Conservation (phyloP, 1,139 yeast species). For the Candida frijolesensis region DNA sequence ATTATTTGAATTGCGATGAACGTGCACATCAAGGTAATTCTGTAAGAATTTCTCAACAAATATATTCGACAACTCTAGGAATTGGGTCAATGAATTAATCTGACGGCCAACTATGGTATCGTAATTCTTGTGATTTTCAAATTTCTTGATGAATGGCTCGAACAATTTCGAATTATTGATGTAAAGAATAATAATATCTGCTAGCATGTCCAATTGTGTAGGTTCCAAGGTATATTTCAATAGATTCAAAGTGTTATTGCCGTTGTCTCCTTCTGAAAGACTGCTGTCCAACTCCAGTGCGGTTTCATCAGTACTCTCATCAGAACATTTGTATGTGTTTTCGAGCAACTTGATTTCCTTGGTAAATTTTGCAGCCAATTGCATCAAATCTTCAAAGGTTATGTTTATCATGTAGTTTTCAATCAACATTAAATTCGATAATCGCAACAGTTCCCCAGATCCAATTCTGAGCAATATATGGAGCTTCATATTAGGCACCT, state of each 20-base stretch:
- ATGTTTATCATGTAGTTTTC: slow-evolving; percentile 54
- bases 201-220: slow-evolving; percentile 38
- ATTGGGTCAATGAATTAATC: slow-evolving; percentile 39
- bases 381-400: slow-evolving; percentile 38
- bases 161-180: slow-evolving; percentile 54
- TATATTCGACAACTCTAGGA: slow-evolving; percentile 31
- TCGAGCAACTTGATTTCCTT: slow-evolving; percentile 41
- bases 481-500: slow-evolving; percentile 24
- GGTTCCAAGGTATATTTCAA: slow-evolving; percentile 29
- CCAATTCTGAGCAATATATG: slow-evolving; percentile 45
- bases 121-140: slow-evolving; percentile 32
- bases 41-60: slow-evolving; percentile 19
- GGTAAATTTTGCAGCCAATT: slow-evolving; percentile 43
- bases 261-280: not conserved
- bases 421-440: slow-evolving; percentile 53
- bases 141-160: slow-evolving; percentile 51
- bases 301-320: not conserved
- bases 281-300: not conserved
- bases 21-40: slow-evolving; percentile 9
- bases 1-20: not conserved
- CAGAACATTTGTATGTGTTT: slow-evolving; percentile 2
- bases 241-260: not conserved
- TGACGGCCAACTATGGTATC: slow-evolving; percentile 32
- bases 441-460: slow-evolving; percentile 49
- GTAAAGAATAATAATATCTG: slow-evolving; percentile 48